phyloP scores from a whole-genome alignment of 345 rosid species.

The Euphorbia lathyris region DNA sequence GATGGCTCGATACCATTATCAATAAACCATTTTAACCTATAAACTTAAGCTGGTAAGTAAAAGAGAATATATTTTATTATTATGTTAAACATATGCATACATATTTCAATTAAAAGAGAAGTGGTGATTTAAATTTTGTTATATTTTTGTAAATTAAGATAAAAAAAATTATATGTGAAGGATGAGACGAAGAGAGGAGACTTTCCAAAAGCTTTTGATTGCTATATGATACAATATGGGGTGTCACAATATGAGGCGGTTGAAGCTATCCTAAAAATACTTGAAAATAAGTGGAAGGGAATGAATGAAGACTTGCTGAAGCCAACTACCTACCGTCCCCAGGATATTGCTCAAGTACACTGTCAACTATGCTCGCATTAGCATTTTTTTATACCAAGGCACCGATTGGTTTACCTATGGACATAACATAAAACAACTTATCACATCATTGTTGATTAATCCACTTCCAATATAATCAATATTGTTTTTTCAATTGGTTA shows the following conservation, averaged over 20 bases:
- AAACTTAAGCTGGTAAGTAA: no score
- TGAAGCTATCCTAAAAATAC: not conserved
- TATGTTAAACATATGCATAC: no score
- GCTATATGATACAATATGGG: not conserved
- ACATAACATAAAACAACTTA: not conserved
- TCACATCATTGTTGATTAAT: no score
- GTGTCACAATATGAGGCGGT: not conserved
- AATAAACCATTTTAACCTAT: no score
- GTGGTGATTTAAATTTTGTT: no score
- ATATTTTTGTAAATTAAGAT: no score
- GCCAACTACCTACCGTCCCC: slow-evolving; percentile 7
- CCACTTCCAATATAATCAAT: no score
- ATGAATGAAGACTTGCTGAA: slow-evolving; percentile 14
- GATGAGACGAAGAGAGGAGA: not conserved
- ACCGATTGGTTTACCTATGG: not conserved
- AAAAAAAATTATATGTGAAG: no score
- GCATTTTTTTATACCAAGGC: not conserved
- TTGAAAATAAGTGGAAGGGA: not conserved
- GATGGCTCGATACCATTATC: no score
- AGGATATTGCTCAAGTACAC: not conserved
- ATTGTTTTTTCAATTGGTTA: no score
- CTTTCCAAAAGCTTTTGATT: not conserved
- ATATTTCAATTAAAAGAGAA: no score
- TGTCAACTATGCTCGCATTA: not conserved
- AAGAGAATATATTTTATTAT: no score